Evolutionary conservation across 352 stramenopile genomes (phyloP).

Genomic region (Globisporangium barbulae): DNA sequence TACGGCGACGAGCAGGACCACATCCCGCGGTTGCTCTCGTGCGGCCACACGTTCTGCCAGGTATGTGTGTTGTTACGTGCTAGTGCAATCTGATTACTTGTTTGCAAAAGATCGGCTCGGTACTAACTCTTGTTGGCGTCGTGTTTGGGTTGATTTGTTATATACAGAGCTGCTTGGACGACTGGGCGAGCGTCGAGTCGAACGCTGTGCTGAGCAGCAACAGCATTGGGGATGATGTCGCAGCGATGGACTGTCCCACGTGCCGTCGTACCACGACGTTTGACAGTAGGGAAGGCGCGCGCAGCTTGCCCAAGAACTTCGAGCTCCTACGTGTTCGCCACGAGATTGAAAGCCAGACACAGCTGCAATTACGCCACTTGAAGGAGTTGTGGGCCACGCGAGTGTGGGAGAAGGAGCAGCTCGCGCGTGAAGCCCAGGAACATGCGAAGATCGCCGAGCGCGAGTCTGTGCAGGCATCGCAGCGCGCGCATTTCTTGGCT

Average conservation of each 20-base stretch:
- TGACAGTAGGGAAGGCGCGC: constrained; percentile 33
- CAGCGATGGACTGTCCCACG: constrained; percentile 66
- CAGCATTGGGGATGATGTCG: constrained; percentile 20
- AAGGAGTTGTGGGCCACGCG: constrained; percentile 56
- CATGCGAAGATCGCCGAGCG: constrained; percentile 65
- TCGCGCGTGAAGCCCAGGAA: constrained; percentile 67
- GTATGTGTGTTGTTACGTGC: constrained; percentile 21
- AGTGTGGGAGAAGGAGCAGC: constrained; percentile 68
- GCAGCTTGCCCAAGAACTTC: constrained; percentile 81
- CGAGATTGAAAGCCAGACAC: constrained; percentile 73
- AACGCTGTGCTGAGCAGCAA: constrained; percentile 19
- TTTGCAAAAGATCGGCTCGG: neutral
- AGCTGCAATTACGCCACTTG: constrained; percentile 46
- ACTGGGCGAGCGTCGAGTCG: constrained; percentile 44
- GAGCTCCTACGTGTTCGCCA: constrained; percentile 81
- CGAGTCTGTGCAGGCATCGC: constrained; percentile 69
- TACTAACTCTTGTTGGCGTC: neutral
- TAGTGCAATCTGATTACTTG: neutral
- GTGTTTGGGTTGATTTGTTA: neutral
- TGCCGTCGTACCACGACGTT: constrained; percentile 59
- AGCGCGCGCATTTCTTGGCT: constrained; percentile 59
- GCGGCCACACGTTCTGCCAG: constrained; percentile 85
- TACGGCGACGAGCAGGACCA: constrained; percentile 66
- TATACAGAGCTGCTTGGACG: constrained; percentile 53
- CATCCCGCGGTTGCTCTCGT: constrained; percentile 65